These are phyloP conservation scores for Thuja plicata DNA, from an alignment of 83 land plant species.

Conservation along the genomic window DNA sequence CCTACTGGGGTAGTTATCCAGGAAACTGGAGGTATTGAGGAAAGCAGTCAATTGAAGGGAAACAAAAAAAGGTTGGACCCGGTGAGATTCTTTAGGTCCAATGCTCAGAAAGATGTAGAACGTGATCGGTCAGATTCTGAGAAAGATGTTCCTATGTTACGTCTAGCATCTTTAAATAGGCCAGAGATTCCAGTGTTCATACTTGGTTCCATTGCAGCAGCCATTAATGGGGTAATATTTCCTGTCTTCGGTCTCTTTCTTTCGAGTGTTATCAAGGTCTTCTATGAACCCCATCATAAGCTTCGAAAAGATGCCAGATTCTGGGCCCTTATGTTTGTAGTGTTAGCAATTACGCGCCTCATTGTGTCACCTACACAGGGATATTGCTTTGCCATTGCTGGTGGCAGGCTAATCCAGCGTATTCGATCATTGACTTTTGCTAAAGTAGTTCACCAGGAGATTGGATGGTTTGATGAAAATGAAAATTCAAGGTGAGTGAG, in stretches of 20 bases:
- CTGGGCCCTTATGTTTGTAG: slow-evolving; percentile 61
- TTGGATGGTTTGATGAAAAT: slow-evolving; percentile 57
- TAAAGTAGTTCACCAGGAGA: slow-evolving; percentile 49
- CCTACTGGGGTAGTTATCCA: neutral
- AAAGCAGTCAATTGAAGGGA: neutral
- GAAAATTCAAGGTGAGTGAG: slow-evolving; percentile 25
- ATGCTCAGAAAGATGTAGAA: neutral
- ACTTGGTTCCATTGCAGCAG: slow-evolving; percentile 40
- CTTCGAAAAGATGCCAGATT: slow-evolving; percentile 47
- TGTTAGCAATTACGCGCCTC: slow-evolving; percentile 32
- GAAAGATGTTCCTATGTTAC: slow-evolving; percentile 25
- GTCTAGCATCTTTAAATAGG: slow-evolving; percentile 49
- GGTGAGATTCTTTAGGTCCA: neutral
- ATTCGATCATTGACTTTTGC: slow-evolving; percentile 48
- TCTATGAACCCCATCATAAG: slow-evolving; percentile 35
- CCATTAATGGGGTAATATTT: slow-evolving; percentile 31
- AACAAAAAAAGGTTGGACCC: neutral
- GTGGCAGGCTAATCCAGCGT: slow-evolving; percentile 47
- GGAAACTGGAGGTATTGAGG: neutral
- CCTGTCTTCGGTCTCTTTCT: slow-evolving; percentile 47
- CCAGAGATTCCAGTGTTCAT: slow-evolving; percentile 50
- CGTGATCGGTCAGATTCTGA: neutral
- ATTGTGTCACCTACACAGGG: slow-evolving; percentile 31
- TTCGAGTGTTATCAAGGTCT: slow-evolving; percentile 36
- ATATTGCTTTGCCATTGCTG: slow-evolving; percentile 53